phyloP scores from a whole-genome alignment of 352 stramenopile genomes.

The Phytopythium boreale region DNA sequence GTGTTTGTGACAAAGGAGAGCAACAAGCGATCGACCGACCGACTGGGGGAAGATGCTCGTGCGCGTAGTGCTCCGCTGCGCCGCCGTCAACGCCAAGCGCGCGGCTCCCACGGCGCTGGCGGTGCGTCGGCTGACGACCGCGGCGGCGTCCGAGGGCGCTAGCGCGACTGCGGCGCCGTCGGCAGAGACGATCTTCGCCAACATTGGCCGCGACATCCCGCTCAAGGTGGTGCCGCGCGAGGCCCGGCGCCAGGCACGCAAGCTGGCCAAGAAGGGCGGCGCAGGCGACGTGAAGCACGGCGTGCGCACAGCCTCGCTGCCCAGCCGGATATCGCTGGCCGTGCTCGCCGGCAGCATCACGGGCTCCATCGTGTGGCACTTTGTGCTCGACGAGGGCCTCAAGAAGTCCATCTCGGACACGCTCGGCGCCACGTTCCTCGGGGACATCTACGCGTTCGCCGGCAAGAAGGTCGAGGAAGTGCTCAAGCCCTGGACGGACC shows the following conservation, averaged over 20 bases:
- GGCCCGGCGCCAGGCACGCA: conserved; percentile 53
- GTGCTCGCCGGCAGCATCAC: conserved; percentile 63
- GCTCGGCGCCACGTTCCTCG: conserved; percentile 59
- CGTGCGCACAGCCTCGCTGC: conserved; percentile 73
- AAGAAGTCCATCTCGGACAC: conserved; percentile 42
- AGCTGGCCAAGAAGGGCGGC: conserved; percentile 31
- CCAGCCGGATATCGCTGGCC: conserved; percentile 65
- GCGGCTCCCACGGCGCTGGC: conserved; percentile 1
- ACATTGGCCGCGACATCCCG: conserved; percentile 54
- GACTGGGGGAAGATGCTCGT: conserved; percentile 15
- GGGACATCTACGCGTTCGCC: conserved; percentile 55
- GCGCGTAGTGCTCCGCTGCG: conserved; percentile 24
- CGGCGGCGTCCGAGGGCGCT: not conserved
- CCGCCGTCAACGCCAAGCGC: conserved; percentile 9
- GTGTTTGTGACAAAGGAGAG: not conserved
- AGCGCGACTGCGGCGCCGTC: conserved; percentile 10
- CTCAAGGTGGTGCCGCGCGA: conserved; percentile 58
- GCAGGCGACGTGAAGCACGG: conserved; percentile 27
- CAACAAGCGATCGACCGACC: not conserved
- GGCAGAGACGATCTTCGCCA: conserved; percentile 15
- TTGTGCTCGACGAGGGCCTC: conserved; percentile 58
- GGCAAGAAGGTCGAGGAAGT: conserved; percentile 67
- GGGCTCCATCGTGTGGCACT: conserved; percentile 66
- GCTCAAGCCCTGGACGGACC: conserved; percentile 74
- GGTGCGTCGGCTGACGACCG: conserved; percentile 13